Evolutionary conservation across 345 rosid genomes (phyloP), one percentile per base, ranked within the genome.

Genomic region (Nasturtium officinale): DNA sequence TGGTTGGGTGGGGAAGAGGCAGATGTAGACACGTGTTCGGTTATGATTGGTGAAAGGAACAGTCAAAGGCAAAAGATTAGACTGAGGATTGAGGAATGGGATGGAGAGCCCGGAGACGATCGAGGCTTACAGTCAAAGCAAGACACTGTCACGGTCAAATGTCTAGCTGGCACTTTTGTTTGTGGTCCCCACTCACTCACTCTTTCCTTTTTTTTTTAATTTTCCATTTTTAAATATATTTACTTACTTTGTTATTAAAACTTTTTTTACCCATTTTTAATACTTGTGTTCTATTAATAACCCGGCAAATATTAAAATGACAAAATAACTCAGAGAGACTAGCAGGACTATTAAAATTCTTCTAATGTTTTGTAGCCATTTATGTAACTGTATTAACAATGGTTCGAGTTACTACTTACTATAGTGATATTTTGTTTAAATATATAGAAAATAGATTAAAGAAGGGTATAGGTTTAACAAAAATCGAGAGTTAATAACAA

Each of bases 71-170:
- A 63, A 64, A 72, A 64, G 48, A 73, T 53, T 61, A 62, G 69
- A 63, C 48, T 59, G 61, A 48, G 16, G 32, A 12, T n/a, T n/a
- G n/a, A n/a, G n/a, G n/a, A 42, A 8, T 30, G 10, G 57, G 65
- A 68, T 55, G 2, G 10, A 50, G 60, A 69, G 32, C 18, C 33
- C 30, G 21, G 65, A 53, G 47, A 55, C 46, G 72, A 76, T 69
- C 52, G 64, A 61, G 65, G 65, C 69, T 61, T 76, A 53, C 56
- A 69, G 79, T 76, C 79, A 76, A 76, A 76, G 76, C 75, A 76
- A 69, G 54, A 70, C 71, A 76, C 75, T 76, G 76, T 76, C 79
- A 62, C 65, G 79, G 79, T 76, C 79, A 70, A 76, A 29, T 56
- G 60, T 76, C 71, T 76, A 69, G 79, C 79, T 76, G 79, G 63